These are phyloP conservation scores for Fusarium sp. DNA, from an alignment of 2,329 filamentous ascomycete species.

Conservation along the genomic window DNA sequence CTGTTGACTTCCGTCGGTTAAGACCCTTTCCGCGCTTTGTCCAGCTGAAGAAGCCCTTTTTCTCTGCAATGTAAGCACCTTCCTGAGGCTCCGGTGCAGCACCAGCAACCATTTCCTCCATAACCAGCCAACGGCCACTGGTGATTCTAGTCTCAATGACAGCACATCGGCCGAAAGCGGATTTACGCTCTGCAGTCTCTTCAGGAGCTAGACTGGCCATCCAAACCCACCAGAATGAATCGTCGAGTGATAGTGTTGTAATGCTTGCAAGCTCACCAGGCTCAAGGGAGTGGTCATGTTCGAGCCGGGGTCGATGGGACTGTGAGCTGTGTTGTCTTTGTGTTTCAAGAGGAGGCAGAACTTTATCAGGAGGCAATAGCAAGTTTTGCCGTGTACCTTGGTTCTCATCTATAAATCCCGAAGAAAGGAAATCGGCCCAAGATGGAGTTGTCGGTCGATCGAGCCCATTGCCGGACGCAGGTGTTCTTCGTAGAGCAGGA, in stretches of 20 bases:
- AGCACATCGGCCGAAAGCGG: slow-evolving; percentile 93
- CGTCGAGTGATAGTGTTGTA: slow-evolving; percentile 84
- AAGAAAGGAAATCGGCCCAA: slow-evolving; percentile 97
- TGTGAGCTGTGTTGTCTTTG: slow-evolving; percentile 85
- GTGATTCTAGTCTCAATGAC: slow-evolving; percentile 88
- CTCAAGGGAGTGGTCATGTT: slow-evolving; percentile 77
- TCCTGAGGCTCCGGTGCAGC: slow-evolving; percentile 86
- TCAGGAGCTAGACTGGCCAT: slow-evolving; percentile 95
- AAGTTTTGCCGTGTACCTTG: slow-evolving; percentile 71
- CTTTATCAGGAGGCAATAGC: slow-evolving; percentile 90
- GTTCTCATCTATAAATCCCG: slow-evolving; percentile 87
- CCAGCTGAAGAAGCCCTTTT: slow-evolving; percentile 94
- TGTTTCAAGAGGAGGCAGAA: slow-evolving; percentile 84
- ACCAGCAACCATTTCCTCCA: slow-evolving; percentile 96
- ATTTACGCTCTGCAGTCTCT: slow-evolving; percentile 86
- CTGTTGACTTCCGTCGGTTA: slow-evolving; percentile 77
- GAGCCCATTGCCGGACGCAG: slow-evolving; percentile 75
- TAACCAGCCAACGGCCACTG: slow-evolving; percentile 88
- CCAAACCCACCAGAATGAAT: slow-evolving; percentile 99
- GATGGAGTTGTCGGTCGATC: slow-evolving; percentile 93
- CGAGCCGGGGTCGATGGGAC: slow-evolving; percentile 80
- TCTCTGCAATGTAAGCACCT: slow-evolving; percentile 92
- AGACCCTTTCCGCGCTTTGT: slow-evolving; percentile 74
- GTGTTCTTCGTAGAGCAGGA: slow-evolving; percentile 70
- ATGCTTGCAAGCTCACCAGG: slow-evolving; percentile 97